These are phyloP conservation scores for Plantago ovata DNA, from an alignment of 257 asterid genomes.

Conservation along the genomic window DNA sequence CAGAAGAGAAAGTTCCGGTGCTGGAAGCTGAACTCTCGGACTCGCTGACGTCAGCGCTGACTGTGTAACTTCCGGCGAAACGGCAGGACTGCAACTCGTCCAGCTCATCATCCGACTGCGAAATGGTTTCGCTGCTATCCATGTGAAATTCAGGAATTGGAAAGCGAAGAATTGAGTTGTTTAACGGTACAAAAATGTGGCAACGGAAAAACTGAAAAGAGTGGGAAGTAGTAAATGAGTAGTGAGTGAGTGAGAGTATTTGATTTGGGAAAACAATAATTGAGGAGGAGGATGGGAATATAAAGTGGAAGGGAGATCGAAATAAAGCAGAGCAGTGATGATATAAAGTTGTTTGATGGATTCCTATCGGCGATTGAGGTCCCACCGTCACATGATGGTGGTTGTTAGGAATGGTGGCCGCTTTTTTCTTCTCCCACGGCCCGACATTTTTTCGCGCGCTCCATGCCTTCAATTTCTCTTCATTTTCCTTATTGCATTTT, in stretches of 20 bases:
- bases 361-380: constrained; percentile 26
- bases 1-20: constrained; percentile 50
- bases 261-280: constrained; percentile 24
- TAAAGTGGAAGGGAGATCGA: constrained; percentile 25
- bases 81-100: constrained; percentile 49
- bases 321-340: constrained; percentile 18
- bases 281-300: constrained; percentile 17
- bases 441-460: no score
- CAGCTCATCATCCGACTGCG: constrained; percentile 38
- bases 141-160: constrained; percentile 17
- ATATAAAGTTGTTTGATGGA: background rate
- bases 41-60: constrained; percentile 91
- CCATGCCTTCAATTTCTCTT: no score
- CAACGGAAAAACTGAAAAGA: constrained; percentile 22
- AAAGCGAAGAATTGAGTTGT: constrained; percentile 11
- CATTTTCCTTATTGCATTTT: no score
- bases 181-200: constrained; percentile 35
- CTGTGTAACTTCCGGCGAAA: constrained; percentile 55
- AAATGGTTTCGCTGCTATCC: constrained; percentile 21
- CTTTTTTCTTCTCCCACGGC: background rate
- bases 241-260: constrained; percentile 3
- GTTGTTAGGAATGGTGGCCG: constrained; percentile 17
- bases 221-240: no score
- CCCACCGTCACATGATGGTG: constrained; percentile 48
- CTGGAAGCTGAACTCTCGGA: constrained; percentile 75